Conservation (phyloP, 2,329 filamentous ascomycete species). For the Diaporthe sp. region DNA sequence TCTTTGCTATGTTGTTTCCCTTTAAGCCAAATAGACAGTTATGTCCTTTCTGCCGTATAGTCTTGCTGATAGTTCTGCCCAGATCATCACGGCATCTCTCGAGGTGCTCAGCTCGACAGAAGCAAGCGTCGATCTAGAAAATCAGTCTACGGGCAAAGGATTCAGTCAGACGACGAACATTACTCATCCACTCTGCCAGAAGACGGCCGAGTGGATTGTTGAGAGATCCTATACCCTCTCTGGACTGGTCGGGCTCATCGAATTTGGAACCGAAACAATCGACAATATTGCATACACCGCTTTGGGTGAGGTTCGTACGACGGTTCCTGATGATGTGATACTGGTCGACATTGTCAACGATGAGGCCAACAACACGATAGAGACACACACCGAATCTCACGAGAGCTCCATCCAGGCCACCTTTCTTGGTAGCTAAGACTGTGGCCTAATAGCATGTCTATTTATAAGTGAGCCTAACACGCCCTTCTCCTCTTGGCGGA, state of each 20-base stretch:
- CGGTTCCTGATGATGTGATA: not conserved
- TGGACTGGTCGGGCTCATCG: not conserved
- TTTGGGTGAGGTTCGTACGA: not conserved
- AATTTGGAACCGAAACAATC: not conserved
- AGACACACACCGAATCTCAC: not conserved
- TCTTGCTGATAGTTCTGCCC: fast-evolving
- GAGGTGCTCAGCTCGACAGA: not conserved
- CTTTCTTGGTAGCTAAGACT: not conserved
- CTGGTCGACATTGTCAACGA: not conserved
- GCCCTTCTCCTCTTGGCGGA: not conserved
- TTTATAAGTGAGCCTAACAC: not conserved
- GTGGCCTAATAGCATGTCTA: not conserved
- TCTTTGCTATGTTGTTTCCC: not conserved
- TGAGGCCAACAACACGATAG: not conserved
- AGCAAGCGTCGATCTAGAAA: not conserved
- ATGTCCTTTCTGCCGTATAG: not conserved
- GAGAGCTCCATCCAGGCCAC: not conserved
- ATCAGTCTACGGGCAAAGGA: not conserved
- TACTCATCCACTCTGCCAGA: not conserved
- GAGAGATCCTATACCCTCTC: not conserved
- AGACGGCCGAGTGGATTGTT: conserved; percentile 5
- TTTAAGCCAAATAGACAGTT: fast-evolving
- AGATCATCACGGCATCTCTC: not conserved
- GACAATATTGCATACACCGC: not conserved
- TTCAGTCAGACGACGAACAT: not conserved